Evolutionary conservation across 495 filamentous ascomycete species (phyloP), one percentile per base, ranked within the genome.

Genomic region (Podospora pseudoanserina): DNA sequence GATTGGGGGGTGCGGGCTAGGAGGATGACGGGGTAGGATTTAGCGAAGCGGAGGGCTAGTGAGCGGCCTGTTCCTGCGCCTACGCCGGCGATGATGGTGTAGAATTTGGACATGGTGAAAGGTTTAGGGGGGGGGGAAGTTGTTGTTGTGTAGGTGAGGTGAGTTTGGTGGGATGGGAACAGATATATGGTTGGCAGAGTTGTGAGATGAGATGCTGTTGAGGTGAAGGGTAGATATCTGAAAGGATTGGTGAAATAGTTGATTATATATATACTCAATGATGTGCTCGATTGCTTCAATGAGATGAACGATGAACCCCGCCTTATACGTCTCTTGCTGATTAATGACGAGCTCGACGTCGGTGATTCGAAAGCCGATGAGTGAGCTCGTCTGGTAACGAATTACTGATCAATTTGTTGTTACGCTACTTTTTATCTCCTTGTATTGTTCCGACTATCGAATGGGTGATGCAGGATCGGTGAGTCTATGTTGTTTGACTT

Each of bases 61-160:
- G 86, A 76, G 61, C 78, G 75, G 64, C 81, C 80, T 0, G 90
- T 92, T 66, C 91, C 91, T 49, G 88, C 82, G 23, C 91, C 91
- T 49, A 90, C 90, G 59, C 91, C 91, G 64, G 90, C 91, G 70
- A 94, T 84, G 67, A 93, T 82, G 64, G 90, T 90, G 76, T 90
- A 85, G 70, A 85, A 78, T 7, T 73, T 79, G 67, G 83, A 69
- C 77, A 79, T 83, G 13, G 19, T 64, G 4, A 32, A 5, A 19
- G 53, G 15, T 5, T 44, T 23, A 0, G 20, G 20, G 20, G 18
- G 32, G 49, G 39, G n/a, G 2, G 59, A 34, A 34, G 64, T 34
- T 18, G 53, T 11, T 13, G 7, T 11, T 9, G 13, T 32, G 30
- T 4, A 7, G 30, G 4, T 3, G 30, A 58, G 55, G 3, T 20